Conservation (phyloP, 2,329 filamentous ascomycete species). For the Claviceps spartinae region DNA sequence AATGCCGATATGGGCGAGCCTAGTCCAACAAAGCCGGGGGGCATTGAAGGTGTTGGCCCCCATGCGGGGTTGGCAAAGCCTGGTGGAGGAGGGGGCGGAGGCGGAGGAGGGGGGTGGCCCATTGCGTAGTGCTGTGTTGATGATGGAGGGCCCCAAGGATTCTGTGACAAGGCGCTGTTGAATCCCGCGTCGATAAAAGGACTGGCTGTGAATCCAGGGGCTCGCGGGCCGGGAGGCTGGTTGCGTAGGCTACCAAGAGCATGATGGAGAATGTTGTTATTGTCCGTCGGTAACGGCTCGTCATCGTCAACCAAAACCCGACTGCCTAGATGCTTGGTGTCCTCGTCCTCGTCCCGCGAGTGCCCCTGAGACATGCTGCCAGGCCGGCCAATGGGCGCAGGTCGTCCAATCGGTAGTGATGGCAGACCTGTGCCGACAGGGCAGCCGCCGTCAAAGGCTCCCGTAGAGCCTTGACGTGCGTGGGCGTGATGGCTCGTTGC, state of each 20-base stretch:
- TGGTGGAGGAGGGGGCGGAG: constrained; percentile 24
- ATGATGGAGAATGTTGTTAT: constrained; percentile 5
- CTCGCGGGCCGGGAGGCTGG: constrained; percentile 35
- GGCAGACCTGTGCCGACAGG: constrained; percentile 19
- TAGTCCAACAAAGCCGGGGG: constrained; percentile 22
- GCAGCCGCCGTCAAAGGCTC: constrained; percentile 41
- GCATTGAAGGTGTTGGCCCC: constrained; percentile 22
- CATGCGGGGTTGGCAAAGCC: constrained; percentile 30
- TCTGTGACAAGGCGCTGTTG: constrained; percentile 17
- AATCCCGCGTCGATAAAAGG: constrained; percentile 30
- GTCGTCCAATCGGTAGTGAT: constrained; percentile 64
- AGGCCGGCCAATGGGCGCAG: constrained; percentile 77
- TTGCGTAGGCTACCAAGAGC: constrained; percentile 25
- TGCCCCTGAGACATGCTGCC: constrained; percentile 53
- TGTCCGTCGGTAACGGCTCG: constrained; percentile 32
- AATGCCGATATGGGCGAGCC: constrained; percentile 18
- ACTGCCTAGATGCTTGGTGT: constrained; percentile 74
- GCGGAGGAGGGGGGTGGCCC: background rate
- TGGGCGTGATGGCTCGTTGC: constrained; percentile 23
- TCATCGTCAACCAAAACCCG: constrained; percentile 75
- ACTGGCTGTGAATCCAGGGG: constrained; percentile 24
- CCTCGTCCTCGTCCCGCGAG: constrained; percentile 44
- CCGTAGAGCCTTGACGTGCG: constrained; percentile 61
- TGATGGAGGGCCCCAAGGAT: constrained; percentile 28
- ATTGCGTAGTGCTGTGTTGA: constrained; percentile 19